Evolutionary conservation across 805 yeast species (phyloP), one percentile per base, ranked within the genome.

Genomic region (Jamesozyma hellenica): DNA sequence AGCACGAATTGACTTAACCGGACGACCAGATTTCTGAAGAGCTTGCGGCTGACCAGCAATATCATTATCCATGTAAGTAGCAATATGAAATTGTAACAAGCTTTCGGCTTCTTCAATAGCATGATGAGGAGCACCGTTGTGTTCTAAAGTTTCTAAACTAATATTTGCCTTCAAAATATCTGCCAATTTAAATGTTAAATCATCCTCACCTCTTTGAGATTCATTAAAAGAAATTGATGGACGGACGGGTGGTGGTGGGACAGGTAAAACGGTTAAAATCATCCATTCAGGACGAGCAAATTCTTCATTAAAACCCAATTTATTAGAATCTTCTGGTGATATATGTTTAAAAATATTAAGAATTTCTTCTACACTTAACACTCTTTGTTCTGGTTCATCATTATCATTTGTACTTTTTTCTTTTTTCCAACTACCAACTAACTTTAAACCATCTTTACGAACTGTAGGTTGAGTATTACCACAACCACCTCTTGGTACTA

Each of bases 31-130:
- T 65, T 92, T 92, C 60, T 92, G 99, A 46, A 92, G 73, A 27
- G 99, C 98, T 64, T 90, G 98, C 0, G 98, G 99, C 67, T 92
- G 98, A 47, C 99, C 98, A 12, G 98, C 98, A 64, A 92, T 92
- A 67, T 92, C 97, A 62, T 92, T 92, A 67, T 92, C 98, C 99
- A 92, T 92, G 61, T 92, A 92, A 0, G 99, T 92, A 7, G 99
- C 99, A 38, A 92, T 96, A 56, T 92, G 99, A 63, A 87, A 92
- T 61, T 92, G 99, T 44, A 92, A 70, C 51, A 92, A 75, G 33
- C 95, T 82, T 63, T 92, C 98, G 58, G 92, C 90, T 65, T 92
- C 99, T 58, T 84, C 84, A 52, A 92, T 82, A 33, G 94, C 97
- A 61, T 92, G 99, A 55, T 90, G 96, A 13, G 99, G 98, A 4